Percentiles rank a stretch among this genome's conserved stretches.
These are phyloP conservation scores for Meyerozyma guilliermondii DNA, from an alignment of 1,139 yeast genomes.

Conservation along the genomic window DNA sequence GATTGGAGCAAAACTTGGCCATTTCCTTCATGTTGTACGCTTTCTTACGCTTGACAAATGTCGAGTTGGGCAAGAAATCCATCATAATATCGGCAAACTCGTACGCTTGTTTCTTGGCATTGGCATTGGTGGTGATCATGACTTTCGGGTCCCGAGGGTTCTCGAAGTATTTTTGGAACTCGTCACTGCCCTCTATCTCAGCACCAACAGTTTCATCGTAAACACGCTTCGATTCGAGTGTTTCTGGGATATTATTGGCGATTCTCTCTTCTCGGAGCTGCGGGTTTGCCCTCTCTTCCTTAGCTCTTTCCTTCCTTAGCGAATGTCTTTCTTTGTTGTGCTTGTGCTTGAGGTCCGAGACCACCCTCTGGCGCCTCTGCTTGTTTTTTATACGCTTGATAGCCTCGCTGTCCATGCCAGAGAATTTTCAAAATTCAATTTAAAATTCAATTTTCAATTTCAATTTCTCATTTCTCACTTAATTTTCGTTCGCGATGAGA, in stretches of 20 bases:
- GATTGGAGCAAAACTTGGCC: constrained; percentile 71
- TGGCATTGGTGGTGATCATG: constrained; percentile 79
- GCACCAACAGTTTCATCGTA: constrained; percentile 81
- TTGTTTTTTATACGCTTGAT: constrained; percentile 61
- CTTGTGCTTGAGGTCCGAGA: constrained; percentile 68
- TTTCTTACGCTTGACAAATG: constrained; percentile 80
- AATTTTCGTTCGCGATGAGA: background rate
- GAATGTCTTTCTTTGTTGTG: constrained; percentile 74
- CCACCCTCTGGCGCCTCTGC: constrained; percentile 73
- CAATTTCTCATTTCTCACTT: constrained; percentile 7
- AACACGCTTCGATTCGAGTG: constrained; percentile 84
- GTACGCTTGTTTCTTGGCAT: constrained; percentile 82
- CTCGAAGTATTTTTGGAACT: constrained; percentile 59
- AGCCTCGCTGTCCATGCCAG: constrained; percentile 21
- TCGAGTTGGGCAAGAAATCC: constrained; percentile 80
- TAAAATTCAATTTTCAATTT: too few species aligned
- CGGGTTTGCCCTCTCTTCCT: constrained; percentile 79
- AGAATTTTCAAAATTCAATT: too few species aligned
- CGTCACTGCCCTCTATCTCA: constrained; percentile 81
- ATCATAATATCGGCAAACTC: constrained; percentile 84
- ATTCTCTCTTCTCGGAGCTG: constrained; percentile 76
- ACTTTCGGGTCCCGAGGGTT: constrained; percentile 68
- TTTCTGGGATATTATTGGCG: constrained; percentile 74
- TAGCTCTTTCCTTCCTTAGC: constrained; percentile 70
- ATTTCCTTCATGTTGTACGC: constrained; percentile 83